Evolutionary conservation across 140 eudicot species (phyloP).

Genomic region (Senecio squalidus): DNA sequence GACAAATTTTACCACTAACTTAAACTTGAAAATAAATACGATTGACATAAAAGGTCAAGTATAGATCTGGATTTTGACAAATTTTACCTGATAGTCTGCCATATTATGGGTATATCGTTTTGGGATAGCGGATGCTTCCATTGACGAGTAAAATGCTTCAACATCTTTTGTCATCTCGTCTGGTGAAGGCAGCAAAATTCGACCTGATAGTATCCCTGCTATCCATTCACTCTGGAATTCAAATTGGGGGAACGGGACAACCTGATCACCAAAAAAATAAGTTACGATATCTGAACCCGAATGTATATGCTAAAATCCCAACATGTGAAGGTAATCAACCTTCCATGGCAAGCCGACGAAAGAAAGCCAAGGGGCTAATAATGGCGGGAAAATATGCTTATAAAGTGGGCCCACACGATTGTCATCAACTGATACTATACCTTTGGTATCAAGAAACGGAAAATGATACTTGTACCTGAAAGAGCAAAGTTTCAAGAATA

Average conservation of each 20-base stretch:
- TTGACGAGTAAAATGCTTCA: conserved; percentile 56
- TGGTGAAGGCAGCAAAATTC: conserved; percentile 48
- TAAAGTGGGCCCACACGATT: conserved; percentile 88
- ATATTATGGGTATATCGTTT: conserved; percentile 74
- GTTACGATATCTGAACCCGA: not conserved
- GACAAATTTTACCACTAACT: not conserved
- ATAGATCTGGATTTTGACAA: not conserved
- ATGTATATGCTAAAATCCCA: not conserved
- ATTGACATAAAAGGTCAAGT: not conserved
- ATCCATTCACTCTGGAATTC: conserved; percentile 87
- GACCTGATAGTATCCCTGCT: conserved; percentile 76
- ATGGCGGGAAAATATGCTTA: conserved; percentile 87
- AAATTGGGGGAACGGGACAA: conserved; percentile 63
- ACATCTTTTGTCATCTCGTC: conserved; percentile 69
- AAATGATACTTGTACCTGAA: conserved; percentile 85
- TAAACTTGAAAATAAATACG: not conserved
- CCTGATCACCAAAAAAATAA: conserved; percentile 29
- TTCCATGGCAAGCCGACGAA: conserved; percentile 71
- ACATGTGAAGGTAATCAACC: conserved; percentile 13
- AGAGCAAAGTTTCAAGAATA: not conserved
- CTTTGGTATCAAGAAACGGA: conserved; percentile 71
- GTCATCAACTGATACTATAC: conserved; percentile 67
- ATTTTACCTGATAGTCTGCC: conserved; percentile 42
- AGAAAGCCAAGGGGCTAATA: conserved; percentile 84
- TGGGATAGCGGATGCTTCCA: conserved; percentile 58